Evolutionary conservation across 2,329 filamentous ascomycete species (phyloP), one percentile per base, ranked within the genome.

Genomic region (Alternaria hordeiaustralica): DNA sequence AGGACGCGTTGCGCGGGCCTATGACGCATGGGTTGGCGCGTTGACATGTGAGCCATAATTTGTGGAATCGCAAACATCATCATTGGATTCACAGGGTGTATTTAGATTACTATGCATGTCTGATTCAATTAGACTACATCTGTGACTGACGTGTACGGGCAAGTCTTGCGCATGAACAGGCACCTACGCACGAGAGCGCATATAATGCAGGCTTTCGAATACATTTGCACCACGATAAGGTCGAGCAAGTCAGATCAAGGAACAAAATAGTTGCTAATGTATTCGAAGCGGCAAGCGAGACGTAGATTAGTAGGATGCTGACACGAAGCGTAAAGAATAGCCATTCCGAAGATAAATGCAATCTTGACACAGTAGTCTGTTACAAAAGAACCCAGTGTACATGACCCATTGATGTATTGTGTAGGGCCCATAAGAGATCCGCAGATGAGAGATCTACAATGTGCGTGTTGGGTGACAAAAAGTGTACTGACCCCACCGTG

Each of bases 1-100:
- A 57, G 45, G 59, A 61, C 59, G 59, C 59, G 59, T 57, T 44
- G 33, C 18, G 23, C 23, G 25, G 53, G 15, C 33, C 53, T 26
- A 55, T 55, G 45, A 23, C 55, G 59, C 46, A 46, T 46, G 36
- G 54, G 26, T 9, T 36, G 36, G 55, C 54, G 59, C 59, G 59
- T 36, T 61, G 49, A 47, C 54, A 61, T 58, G 54, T 58, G 49
- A 63, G 36, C 36, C 12, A 6, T 10, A 8, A 5, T 13, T 21
- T 18, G 5, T n/a, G 9, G 20, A 18, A 9, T 25, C 45, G 7
- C 6, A 3, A 3, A 26, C 7, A 45, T 46, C 36, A 11, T 26
- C 2, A 3, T 23, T 6, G 4, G 13, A 15, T 10, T 2, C 12
- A 23, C 12, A 13, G n/a, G 18, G 36, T 18, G 10, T 41, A 18